Conservation (phyloP, 2,329 filamentous ascomycete species). For the Aspergillus tamarii region DNA sequence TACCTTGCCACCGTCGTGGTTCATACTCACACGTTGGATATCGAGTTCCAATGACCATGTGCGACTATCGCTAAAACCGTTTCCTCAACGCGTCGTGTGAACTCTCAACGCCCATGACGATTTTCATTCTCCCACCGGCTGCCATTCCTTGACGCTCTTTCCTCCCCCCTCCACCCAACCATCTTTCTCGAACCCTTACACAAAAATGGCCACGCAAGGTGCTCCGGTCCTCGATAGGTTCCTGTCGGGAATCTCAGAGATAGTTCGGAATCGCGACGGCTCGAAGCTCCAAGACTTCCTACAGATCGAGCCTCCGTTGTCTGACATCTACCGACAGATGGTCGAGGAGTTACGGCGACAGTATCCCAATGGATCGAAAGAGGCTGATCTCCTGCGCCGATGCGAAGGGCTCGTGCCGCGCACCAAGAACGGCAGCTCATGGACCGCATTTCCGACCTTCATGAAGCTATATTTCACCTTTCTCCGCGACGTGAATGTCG, state of each 20-base stretch:
- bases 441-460: slow-evolving; percentile 78
- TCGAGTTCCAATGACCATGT: neutral
- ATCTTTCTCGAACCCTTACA: neutral
- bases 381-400: slow-evolving; percentile 60
- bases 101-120: neutral
- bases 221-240: slow-evolving; percentile 72
- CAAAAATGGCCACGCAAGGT: slow-evolving; percentile 24
- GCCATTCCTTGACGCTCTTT: slow-evolving; percentile 10
- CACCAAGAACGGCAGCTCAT: slow-evolving; percentile 67
- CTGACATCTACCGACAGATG: slow-evolving; percentile 69
- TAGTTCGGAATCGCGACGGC: slow-evolving; percentile 67
- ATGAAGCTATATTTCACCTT: slow-evolving; percentile 81
- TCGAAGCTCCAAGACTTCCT: slow-evolving; percentile 69
- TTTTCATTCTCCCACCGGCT: neutral
- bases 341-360: slow-evolving; percentile 65
- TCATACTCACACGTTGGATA: neutral
- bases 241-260: slow-evolving; percentile 63
- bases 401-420: slow-evolving; percentile 68
- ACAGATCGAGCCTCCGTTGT: slow-evolving; percentile 72
- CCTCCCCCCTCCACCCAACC: too few species aligned
- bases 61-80: neutral
- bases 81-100: neutral
- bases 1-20: neutral
- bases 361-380: slow-evolving; percentile 56
- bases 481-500: slow-evolving; percentile 77